A percentile compares a stretch with the other conserved stretches of the same genome.
phyloP scores from a whole-genome alignment of 768 basidiomycete species.

The Boletus eberwhitei region DNA sequence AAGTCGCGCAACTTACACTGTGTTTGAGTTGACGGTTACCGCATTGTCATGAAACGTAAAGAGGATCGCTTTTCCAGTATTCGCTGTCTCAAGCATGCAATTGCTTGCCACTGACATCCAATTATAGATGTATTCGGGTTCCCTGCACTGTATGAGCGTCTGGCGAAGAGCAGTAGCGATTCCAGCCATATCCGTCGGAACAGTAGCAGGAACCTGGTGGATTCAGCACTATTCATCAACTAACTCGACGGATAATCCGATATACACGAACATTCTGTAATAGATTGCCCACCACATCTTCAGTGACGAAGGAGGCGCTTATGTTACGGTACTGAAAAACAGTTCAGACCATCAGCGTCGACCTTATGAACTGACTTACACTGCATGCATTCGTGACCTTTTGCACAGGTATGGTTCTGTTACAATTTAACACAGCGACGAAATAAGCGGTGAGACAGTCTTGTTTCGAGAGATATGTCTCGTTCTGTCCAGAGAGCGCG shows the following conservation, averaged over 20 bases:
- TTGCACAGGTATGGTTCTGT: constrained; percentile 8
- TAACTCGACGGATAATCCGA: not conserved
- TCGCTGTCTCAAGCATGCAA: constrained; percentile 18
- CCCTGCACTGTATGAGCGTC: constrained; percentile 10
- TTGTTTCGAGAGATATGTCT: constrained; percentile 20
- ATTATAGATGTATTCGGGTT: constrained; percentile 13
- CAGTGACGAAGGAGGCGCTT: constrained; percentile 16
- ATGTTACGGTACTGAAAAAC: constrained; percentile 19
- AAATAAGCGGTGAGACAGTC: constrained; percentile 32
- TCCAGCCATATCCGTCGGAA: constrained; percentile 17
- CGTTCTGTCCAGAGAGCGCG: constrained; percentile 4
- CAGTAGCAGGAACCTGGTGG: constrained; percentile 6
- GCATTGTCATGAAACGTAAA: constrained; percentile 7
- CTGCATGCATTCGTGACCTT: constrained; percentile 28
- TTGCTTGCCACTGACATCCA: constrained; percentile 20
- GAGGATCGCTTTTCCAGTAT: constrained; percentile 15
- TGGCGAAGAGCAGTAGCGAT: constrained; percentile 19
- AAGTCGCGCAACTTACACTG: constrained; percentile 8
- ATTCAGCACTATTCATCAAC: not conserved
- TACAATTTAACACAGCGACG: constrained; percentile 20
- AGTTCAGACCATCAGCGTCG: not conserved
- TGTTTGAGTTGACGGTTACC: constrained; percentile 24
- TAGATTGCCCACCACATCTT: constrained; percentile 17
- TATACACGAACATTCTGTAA: constrained; percentile 20
- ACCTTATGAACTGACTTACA: constrained; percentile 14